These are phyloP conservation scores for Aspergillus fructus DNA, from an alignment of 2,329 filamentous ascomycete species.

Conservation along the genomic window DNA sequence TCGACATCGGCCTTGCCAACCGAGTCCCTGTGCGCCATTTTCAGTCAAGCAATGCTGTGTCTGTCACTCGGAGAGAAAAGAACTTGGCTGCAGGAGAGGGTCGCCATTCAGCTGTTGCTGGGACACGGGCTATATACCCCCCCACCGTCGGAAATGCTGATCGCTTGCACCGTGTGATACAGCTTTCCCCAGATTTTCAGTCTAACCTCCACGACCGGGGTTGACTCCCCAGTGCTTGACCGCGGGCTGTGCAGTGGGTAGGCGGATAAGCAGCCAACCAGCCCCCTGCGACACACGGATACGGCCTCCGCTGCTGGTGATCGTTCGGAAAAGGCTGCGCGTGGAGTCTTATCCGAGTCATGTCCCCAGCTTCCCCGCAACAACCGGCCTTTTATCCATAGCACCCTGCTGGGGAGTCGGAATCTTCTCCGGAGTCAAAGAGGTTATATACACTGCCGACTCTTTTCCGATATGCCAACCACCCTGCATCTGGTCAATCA, in stretches of 20 bases:
- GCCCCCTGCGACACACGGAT: background rate
- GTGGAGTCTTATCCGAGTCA: background rate
- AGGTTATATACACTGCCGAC: background rate
- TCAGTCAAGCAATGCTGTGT: background rate
- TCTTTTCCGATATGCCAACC: background rate
- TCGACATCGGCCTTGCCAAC: no score
- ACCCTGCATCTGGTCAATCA: background rate
- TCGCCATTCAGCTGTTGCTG: no score
- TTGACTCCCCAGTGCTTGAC: background rate
- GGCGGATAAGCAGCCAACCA: conserved; percentile 1
- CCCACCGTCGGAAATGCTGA: no score
- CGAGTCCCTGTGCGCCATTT: no score
- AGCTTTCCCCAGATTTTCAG: background rate
- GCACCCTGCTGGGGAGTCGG: background rate
- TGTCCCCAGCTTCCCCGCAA: background rate
- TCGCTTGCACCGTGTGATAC: background rate
- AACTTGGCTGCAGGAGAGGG: no score
- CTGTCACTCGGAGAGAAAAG: no score
- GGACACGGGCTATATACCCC: no score
- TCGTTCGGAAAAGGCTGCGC: background rate
- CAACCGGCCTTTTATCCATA: no score
- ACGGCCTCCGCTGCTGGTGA: background rate
- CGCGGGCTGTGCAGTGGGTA: background rate
- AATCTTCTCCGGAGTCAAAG: background rate
- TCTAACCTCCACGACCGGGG: background rate